These are phyloP conservation scores for Ramichloridium luteum DNA, from an alignment of 2,329 filamentous ascomycete species.

Conservation along the genomic window DNA sequence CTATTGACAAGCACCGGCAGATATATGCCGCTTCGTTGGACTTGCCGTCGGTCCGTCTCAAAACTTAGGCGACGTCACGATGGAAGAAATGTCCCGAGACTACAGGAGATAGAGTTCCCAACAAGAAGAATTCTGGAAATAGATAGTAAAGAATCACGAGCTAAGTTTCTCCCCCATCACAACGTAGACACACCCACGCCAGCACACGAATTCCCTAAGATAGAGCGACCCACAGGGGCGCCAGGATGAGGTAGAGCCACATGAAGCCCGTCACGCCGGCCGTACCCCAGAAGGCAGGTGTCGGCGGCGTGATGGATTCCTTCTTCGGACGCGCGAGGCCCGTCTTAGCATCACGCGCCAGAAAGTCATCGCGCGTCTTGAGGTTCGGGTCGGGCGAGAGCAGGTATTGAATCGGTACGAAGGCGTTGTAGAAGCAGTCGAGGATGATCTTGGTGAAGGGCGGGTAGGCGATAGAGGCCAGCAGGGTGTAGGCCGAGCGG, in stretches of 20 bases:
- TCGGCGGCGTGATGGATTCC: constrained; percentile 8
- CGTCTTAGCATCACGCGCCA: constrained; percentile 10
- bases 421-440: constrained; percentile 10
- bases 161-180: no score
- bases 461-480: constrained; percentile 8
- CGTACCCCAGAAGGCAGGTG: constrained; percentile 10
- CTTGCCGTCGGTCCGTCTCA: no score
- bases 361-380: constrained; percentile 7
- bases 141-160: no score
- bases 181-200: no score
- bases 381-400: constrained; percentile 8
- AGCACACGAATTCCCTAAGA: no score
- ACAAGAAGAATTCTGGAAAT: no score
- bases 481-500: constrained; percentile 3
- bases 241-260: constrained; percentile 9
- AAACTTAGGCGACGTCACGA: no score
- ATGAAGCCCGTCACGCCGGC: constrained; percentile 5
- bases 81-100: no score
- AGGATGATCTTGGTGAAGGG: constrained; percentile 11
- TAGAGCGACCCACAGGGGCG: constrained; percentile 4
- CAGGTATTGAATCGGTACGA: constrained; percentile 8
- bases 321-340: constrained; percentile 8
- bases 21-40: no score
- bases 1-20: no score
- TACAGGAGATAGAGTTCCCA: no score